Conservation (phyloP, 495 filamentous ascomycete genomes). For the Elaphomyces granulatus region DNA sequence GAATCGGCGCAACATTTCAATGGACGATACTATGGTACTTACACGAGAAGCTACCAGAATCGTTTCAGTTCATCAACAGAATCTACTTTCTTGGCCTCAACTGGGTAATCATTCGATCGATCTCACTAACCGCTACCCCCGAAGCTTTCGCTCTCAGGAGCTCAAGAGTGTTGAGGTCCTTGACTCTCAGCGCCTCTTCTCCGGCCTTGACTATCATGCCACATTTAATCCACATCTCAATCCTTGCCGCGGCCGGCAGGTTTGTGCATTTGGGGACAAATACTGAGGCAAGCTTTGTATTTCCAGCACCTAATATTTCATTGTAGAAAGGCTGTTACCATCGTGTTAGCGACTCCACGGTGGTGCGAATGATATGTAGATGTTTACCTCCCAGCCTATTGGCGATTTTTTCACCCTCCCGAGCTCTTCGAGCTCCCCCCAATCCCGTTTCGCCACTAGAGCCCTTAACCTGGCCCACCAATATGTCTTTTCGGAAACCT, state of each 20-base stretch:
- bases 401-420: conserved; percentile 55
- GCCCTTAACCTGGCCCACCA: conserved; percentile 89
- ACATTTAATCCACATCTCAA: conserved; percentile 95
- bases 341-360: conserved; percentile 16
- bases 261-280: conserved; percentile 81
- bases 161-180: conserved; percentile 56
- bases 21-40: no score
- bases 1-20: no score
- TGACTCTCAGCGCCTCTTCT: conserved; percentile 75
- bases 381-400: conserved; percentile 87
- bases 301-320: conserved; percentile 77
- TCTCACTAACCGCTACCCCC: conserved; percentile 40
- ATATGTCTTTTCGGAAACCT: conserved; percentile 72
- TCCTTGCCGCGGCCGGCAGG: conserved; percentile 45
- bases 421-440: conserved; percentile 82
- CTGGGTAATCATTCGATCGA: conserved; percentile 48
- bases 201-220: conserved; percentile 81
- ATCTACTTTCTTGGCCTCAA: conserved; percentile 37
- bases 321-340: conserved; percentile 63
- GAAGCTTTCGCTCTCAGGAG: conserved; percentile 41
- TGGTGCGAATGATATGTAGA: no score
- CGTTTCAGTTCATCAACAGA: no score
- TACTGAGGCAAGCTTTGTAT: conserved; percentile 64
- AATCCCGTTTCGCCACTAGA: conserved; percentile 75
- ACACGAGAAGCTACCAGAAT: no score